Base-by-base conservation (phyloP, 805 yeast species). In the Starmerella etchellsii region DNA sequence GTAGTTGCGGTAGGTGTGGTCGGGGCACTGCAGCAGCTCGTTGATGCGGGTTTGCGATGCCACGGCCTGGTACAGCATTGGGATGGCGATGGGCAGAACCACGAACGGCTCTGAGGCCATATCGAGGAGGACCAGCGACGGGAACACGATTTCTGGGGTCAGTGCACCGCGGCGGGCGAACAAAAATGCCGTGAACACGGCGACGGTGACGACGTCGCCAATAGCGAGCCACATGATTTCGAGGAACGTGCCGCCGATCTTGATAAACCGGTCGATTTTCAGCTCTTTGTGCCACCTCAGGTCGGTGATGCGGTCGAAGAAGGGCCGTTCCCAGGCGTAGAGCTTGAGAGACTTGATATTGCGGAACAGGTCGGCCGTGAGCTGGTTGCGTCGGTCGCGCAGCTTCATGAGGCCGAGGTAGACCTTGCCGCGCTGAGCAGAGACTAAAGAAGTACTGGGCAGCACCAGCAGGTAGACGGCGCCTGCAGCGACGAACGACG, bases 281-380 rank as follows among this genome's bases (percentile, higher is more conserved):
- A 87, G 70, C 61, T 87, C 95, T 28, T 80, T 81, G 70, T 96
- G 75, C 7, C 7, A 23, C 20, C 88, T 88, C 53, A 74, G 64
- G 48, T 72, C 72, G 13, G 21, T 8, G 44, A 91, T 67, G 53
- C 78, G 79, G 28, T 69, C 71, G 54, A 73, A 72, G 58, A 82
- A 85, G 2, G 97, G 94, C 22, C 58, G 63, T 63, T 91, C 99
- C 99, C 99, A 91, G 2, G 93, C 94, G 55, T 91, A 91, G 34
- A 93, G 69, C 58, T 91, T 91, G 56, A 91, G 67, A 8, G 95
- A 83, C 62, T 84, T 87, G 58, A 87, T 82, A 56, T 84, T 85
- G 58, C 81, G 80, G 57, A 87, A 68, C 41, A 85, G 81, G 59
- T 84, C 95, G 44, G 82, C 74, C 42, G 83, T 78, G 30, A 83